These are phyloP conservation scores for Arthroderma sp. DNA, from an alignment of 2,329 filamentous ascomycete species.

Conservation along the genomic window DNA sequence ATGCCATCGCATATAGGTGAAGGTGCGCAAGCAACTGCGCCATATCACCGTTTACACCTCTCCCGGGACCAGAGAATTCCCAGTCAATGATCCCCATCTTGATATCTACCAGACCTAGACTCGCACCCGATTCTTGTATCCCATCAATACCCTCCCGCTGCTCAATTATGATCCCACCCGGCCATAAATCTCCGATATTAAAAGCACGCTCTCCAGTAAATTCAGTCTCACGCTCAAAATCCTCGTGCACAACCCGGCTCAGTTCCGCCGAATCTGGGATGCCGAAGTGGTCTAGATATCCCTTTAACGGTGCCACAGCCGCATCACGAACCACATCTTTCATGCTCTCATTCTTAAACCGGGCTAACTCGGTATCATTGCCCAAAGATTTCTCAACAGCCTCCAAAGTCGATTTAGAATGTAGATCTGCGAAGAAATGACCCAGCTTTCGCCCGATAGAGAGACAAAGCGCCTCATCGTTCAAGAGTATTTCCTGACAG, in stretches of 20 bases:
- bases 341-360: slow-evolving; percentile 3
- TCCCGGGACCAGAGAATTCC: slow-evolving; percentile 6
- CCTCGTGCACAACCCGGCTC: slow-evolving; percentile 3
- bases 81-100: slow-evolving; percentile 8
- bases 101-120: neutral
- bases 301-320: slow-evolving; percentile 2
- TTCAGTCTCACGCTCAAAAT: slow-evolving; percentile 4
- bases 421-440: slow-evolving; percentile 6
- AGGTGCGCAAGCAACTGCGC: slow-evolving; percentile 8
- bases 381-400: neutral
- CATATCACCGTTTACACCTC: slow-evolving; percentile 6
- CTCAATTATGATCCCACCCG: slow-evolving; percentile 5
- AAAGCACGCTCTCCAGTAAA: slow-evolving; percentile 4
- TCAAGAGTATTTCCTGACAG: neutral
- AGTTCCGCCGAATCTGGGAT: slow-evolving; percentile 1
- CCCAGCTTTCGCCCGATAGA: neutral
- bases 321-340: slow-evolving; percentile 3
- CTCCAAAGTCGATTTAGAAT: slow-evolving; percentile 2
- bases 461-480: neutral
- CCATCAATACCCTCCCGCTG: neutral
- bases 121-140: neutral
- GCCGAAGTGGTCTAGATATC: slow-evolving; percentile 2
- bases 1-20: slow-evolving; percentile 7
- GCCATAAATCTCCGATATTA: slow-evolving; percentile 7
- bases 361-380: neutral